Evolutionary conservation across 306 rosid genomes (phyloP).

Genomic region (Mimosa pudica): DNA sequence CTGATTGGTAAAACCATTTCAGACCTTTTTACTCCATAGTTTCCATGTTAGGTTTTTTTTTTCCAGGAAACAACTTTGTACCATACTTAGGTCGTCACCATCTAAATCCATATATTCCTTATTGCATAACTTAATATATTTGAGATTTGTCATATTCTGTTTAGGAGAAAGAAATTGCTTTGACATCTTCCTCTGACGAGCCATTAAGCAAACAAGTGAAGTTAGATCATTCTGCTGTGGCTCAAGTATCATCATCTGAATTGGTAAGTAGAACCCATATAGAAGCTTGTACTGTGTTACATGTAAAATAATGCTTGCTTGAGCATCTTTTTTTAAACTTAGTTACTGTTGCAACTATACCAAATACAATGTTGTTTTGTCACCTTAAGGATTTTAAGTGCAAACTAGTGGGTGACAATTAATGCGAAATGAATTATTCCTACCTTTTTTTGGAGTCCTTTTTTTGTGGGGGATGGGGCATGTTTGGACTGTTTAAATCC

Average conservation of each 20-base stretch:
- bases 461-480: background rate
- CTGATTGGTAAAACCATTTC: background rate
- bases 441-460: background rate
- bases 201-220: conserved; percentile 56
- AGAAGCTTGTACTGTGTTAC: conserved; percentile 11
- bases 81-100: conserved; percentile 21
- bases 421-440: conserved; percentile 14
- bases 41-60: background rate
- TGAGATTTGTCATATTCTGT: conserved; percentile 24
- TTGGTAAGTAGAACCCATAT: conserved; percentile 50
- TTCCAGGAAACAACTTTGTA: background rate
- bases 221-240: conserved; percentile 41
- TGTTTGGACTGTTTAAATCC: background rate
- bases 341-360: conserved; percentile 10
- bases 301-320: conserved; percentile 11
- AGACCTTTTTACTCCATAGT: background rate
- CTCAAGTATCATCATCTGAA: conserved; percentile 33
- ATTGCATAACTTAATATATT: conserved; percentile 2
- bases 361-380: conserved; percentile 29
- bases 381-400: conserved; percentile 14
- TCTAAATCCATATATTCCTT: background rate
- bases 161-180: conserved; percentile 40
- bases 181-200: conserved; percentile 39
- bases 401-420: conserved; percentile 21
- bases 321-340: conserved; percentile 26